Evolutionary conservation across 1,139 yeast species (phyloP).

Genomic region (Suhomyces taliae): DNA sequence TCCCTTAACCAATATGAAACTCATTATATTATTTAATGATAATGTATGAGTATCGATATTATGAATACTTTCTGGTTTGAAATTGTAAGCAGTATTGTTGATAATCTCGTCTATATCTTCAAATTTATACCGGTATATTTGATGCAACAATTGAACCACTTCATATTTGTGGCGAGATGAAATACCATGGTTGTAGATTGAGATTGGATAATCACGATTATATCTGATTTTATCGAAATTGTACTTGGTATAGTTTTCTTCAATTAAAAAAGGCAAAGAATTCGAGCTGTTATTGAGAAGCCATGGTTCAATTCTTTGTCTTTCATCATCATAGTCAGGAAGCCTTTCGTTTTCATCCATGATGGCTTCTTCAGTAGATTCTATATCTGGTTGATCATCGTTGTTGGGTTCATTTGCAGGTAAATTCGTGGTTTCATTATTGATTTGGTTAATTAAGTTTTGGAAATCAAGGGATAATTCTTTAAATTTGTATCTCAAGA

Average conservation of each 20-base stretch:
- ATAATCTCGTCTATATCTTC: conserved; percentile 15
- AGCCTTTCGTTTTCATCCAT: conserved; percentile 8
- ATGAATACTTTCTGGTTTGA: conserved; percentile 7
- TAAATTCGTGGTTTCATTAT: background rate
- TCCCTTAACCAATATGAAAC: conserved; percentile 1
- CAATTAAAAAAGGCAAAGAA: conserved; percentile 1
- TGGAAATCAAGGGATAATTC: conserved; percentile 13
- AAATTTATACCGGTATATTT: conserved; percentile 16
- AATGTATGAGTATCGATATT: conserved; percentile 2
- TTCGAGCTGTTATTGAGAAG: background rate
- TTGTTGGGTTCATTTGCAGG: background rate
- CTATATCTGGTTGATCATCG: conserved; percentile 1
- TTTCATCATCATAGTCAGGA: conserved; percentile 13
- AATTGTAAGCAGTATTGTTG: conserved; percentile 10
- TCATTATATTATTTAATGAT: conserved; percentile 6
- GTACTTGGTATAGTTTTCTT: conserved; percentile 1
- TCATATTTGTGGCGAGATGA: conserved; percentile 14
- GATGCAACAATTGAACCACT: conserved; percentile 13
- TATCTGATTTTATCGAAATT: conserved; percentile 1
- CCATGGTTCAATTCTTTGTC: conserved; percentile 5
- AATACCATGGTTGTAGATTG: conserved; percentile 16
- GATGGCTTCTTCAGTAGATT: conserved; percentile 5
- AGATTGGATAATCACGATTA: conserved; percentile 11
- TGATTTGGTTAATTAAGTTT: conserved; percentile 1
- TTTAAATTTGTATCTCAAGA: conserved; percentile 15